Evolutionary conservation across 1,284 basidiomycete genomes (phyloP).

Genomic region (Papiliotrema nemorosa): DNA sequence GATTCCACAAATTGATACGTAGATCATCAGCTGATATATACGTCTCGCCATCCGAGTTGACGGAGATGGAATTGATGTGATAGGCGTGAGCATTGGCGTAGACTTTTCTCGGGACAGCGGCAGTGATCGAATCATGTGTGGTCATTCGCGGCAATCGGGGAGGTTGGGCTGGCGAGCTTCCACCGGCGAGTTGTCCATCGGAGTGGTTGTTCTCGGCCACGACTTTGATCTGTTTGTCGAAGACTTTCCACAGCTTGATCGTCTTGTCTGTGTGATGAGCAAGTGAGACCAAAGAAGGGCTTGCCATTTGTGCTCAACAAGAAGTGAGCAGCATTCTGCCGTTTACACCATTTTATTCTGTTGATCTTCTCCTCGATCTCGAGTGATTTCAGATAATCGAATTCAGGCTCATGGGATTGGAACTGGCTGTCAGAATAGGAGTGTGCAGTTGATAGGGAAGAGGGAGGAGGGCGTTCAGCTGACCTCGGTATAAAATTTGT

Average conservation of each 20-base stretch:
- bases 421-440: conserved; percentile 48
- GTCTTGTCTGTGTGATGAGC: conserved; percentile 76
- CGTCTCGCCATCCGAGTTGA: conserved; percentile 99
- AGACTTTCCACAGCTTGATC: conserved; percentile 99
- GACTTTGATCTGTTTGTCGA: conserved; percentile 94
- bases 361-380: conserved; percentile 99
- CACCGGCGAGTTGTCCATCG: conserved; percentile 58
- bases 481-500: conserved; percentile 98
- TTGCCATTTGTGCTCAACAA: conserved; percentile 92
- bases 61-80: conserved; percentile 99
- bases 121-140: conserved; percentile 95
- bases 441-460: not conserved
- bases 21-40: conserved; percentile 98
- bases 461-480: conserved; percentile 5
- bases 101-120: conserved; percentile 96
- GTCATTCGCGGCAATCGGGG: conserved; percentile 84
- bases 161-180: conserved; percentile 53
- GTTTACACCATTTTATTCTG: conserved; percentile 99
- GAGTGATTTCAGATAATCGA: conserved; percentile 98
- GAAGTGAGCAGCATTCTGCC: conserved; percentile 97
- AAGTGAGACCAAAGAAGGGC: conserved; percentile 21
- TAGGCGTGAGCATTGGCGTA: conserved; percentile 99
- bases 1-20: conserved; percentile 96
- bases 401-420: conserved; percentile 99
- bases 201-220: conserved; percentile 96